Conservation (phyloP, 805 yeast genomes). For the Yarrowia alimentaria region DNA sequence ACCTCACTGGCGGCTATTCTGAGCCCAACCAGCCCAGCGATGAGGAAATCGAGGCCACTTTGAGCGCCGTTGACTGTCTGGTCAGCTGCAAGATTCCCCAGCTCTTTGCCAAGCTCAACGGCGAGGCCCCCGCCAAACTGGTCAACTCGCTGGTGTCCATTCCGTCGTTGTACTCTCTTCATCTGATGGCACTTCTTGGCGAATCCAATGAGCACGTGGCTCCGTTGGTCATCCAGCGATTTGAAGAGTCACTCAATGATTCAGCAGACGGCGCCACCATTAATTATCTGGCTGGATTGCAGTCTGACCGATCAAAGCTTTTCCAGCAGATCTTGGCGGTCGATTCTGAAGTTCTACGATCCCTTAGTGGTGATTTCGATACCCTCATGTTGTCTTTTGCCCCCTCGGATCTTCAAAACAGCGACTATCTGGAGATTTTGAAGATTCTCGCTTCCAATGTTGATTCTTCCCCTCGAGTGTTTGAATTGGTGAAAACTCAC, state of each 20-base stretch:
- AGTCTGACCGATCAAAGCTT: conserved; percentile 15
- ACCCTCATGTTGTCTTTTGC: conserved; percentile 28
- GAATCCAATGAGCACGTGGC: conserved; percentile 4
- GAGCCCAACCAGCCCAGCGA: conserved; percentile 90
- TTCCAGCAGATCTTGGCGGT: conserved; percentile 26
- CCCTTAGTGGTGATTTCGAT: conserved; percentile 24
- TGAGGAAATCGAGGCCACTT: conserved; percentile 83
- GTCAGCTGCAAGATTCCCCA: conserved; percentile 61
- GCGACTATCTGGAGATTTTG: conserved; percentile 54
- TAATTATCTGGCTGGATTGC: conserved; percentile 12
- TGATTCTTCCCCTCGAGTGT: conserved; percentile 40
- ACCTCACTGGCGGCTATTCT: conserved; percentile 81
- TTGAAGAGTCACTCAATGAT: conserved; percentile 15
- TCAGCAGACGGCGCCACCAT: conserved; percentile 11
- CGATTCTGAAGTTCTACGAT: conserved; percentile 27
- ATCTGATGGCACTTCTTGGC: conserved; percentile 16
- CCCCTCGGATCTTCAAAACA: neutral
- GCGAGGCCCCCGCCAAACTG: conserved; percentile 30
- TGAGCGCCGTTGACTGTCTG: conserved; percentile 80
- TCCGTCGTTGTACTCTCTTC: conserved; percentile 9
- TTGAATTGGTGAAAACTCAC: conserved; percentile 25
- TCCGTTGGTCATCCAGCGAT: conserved; percentile 1
- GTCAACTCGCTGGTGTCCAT: neutral
- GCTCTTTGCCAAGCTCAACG: conserved; percentile 52
- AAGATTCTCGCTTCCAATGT: conserved; percentile 50